Percentiles rank a stretch among this genome's conserved stretches.
Evolutionary conservation across 2,329 filamentous ascomycete species (phyloP).

Genomic region (Fusarium ambrosium): DNA sequence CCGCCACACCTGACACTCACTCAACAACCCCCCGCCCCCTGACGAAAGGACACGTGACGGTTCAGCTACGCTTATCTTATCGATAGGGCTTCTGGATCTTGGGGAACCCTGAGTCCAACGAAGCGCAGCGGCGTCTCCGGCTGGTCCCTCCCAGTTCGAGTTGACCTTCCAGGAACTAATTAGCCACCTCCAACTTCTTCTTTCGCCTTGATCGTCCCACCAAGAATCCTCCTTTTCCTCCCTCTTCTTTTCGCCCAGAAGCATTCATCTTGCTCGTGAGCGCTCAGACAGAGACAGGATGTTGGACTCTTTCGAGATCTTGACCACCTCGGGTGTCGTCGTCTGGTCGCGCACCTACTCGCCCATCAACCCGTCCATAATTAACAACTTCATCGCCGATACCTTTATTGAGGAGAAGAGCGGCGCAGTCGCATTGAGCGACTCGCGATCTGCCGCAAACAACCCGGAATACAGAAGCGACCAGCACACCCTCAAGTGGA

Average conservation of each 20-base stretch:
- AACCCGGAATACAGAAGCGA: slow-evolving; percentile 89
- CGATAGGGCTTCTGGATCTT: slow-evolving; percentile 32
- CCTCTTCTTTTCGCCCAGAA: slow-evolving; percentile 11
- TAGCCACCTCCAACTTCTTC: slow-evolving; percentile 46
- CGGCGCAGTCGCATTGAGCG: slow-evolving; percentile 71
- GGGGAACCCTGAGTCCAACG: slow-evolving; percentile 8
- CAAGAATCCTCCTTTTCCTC: slow-evolving; percentile 19
- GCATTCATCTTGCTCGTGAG: slow-evolving; percentile 11
- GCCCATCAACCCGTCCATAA: slow-evolving; percentile 81
- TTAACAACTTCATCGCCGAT: slow-evolving; percentile 96
- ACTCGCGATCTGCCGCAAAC: slow-evolving; percentile 68
- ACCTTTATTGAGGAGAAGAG: slow-evolving; percentile 97
- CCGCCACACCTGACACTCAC: background rate
- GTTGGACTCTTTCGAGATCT: slow-evolving; percentile 96
- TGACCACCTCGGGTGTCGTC: slow-evolving; percentile 96
- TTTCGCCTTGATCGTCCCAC: slow-evolving; percentile 28
- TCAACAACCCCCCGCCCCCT: slow-evolving; percentile 3
- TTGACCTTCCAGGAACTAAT: slow-evolving; percentile 26
- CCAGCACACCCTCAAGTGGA: slow-evolving; percentile 96
- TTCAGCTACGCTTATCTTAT: slow-evolving; percentile 33
- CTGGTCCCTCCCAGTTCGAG: slow-evolving; percentile 11
- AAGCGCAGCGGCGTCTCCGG: slow-evolving; percentile 40
- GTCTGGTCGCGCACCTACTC: slow-evolving; percentile 94
- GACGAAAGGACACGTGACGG: slow-evolving; percentile 39
- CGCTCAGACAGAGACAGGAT: slow-evolving; percentile 62